Evolutionary conservation across 139 green algal genomes (phyloP).

Genomic region (Nannochloris sp.): DNA sequence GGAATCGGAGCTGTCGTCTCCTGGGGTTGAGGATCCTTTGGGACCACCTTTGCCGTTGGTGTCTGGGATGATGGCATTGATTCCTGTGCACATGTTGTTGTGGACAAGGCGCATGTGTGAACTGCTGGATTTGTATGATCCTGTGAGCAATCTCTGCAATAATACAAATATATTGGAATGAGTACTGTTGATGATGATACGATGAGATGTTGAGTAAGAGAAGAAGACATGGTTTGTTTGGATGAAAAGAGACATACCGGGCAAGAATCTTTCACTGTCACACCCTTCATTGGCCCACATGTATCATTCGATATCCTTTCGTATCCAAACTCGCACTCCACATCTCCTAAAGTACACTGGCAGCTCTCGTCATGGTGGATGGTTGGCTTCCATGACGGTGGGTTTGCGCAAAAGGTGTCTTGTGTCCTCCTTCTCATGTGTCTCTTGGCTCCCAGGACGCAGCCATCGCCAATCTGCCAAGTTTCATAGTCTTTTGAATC

Average conservation of each 20-base stretch:
- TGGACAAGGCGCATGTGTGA: conserved; percentile 50
- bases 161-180: neutral
- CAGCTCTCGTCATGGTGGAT: neutral
- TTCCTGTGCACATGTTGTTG: conserved; percentile 41
- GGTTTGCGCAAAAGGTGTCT: conserved; percentile 55
- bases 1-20: conserved; percentile 1
- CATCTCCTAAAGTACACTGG: conserved; percentile 40
- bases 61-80: conserved; percentile 45
- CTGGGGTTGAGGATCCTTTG: conserved; percentile 4
- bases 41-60: conserved; percentile 49
- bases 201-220: neutral
- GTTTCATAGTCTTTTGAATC: conserved; percentile 35
- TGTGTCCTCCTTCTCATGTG: conserved; percentile 38
- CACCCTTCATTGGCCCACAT: neutral
- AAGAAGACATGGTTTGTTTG: neutral
- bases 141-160: conserved; percentile 1
- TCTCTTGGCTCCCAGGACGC: conserved; percentile 31
- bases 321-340: conserved; percentile 73
- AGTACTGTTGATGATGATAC: no score
- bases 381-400: conserved; percentile 31
- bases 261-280: neutral
- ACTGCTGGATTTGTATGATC: conserved; percentile 11
- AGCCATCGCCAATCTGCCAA: conserved; percentile 22
- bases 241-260: neutral
- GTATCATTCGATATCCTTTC: neutral